Conservation (phyloP, 192 early-diverging fungal genomes). For the Piromyces sp. region DNA sequence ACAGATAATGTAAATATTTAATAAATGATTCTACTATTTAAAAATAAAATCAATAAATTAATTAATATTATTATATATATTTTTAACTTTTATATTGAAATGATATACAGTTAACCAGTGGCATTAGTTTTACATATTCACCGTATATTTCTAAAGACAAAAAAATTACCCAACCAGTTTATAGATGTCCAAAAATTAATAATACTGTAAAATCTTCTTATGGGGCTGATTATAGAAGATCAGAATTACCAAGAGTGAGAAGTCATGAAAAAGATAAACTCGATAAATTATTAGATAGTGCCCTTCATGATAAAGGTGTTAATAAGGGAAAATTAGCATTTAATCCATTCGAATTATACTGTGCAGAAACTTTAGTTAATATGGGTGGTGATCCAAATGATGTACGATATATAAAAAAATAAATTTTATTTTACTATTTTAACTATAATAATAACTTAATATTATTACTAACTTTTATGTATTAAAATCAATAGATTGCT, state of each 20-base stretch:
- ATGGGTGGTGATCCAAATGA: neutral
- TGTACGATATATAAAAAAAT: no score
- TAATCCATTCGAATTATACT: neutral
- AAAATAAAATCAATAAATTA: no score
- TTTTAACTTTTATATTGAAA: no score
- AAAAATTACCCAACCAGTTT: neutral
- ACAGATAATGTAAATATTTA: neutral
- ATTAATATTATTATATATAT: no score
- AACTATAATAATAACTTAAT: no score
- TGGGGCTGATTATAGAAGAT: neutral
- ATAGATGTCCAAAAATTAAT: neutral
- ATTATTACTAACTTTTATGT: neutral
- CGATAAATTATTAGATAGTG: neutral
- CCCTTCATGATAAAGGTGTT: neutral
- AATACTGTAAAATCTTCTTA: neutral
- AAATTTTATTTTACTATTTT: no score
- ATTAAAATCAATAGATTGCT: neutral
- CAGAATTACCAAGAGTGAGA: neutral
- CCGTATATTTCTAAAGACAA: neutral
- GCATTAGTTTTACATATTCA: neutral
- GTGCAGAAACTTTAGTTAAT: neutral
- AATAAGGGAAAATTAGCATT: neutral
- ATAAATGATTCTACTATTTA: no score
- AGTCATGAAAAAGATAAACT: neutral
- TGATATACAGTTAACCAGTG: neutral